Base-by-base conservation (phyloP, 1,139 yeast species). In the Diutina neorugosa region DNA sequence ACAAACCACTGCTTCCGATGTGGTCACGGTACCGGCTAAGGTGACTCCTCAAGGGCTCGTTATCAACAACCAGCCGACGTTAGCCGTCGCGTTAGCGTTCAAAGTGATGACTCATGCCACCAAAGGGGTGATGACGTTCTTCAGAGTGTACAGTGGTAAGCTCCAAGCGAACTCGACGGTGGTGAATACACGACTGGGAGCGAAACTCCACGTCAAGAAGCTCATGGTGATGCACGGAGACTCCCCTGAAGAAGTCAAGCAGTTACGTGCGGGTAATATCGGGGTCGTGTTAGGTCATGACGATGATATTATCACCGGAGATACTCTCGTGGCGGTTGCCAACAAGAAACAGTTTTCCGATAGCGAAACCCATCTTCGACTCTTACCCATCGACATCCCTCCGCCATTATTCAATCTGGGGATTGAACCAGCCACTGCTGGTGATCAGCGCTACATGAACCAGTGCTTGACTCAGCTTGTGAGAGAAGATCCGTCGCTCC, bases 361-460 rank as follows among this genome's bases (percentile, higher is more conserved):
- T 6, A 58, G 68, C n/a, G 82, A 84, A 55, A 55, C 73, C 25
- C 63, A 70, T 58, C 67, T 84, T 55, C 78, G 76, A 53, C 76
- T 91, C 51, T 76, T 85, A 56, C 96, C 97, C 0, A 90, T 93
- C 40, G 77, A 72, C 0, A 78, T 88, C 0, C 98, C 98, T 0
- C 96, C 96, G 0, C 96, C 98, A 0, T 94, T 93, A 9, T 93
- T 91, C 67, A 86, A 90, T 60, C 83, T 94, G 1, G 78, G 90
- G 0, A 77, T 93, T 47, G 95, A 88, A 57, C 98, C 98, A 0
- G 69, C 74, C 52, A 84, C 96, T 0, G 80, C 88, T 2, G 93
- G 96, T 2, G 97, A 91, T 61, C 80, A 78, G 54, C 70, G 88
- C 57, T 63, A 74, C 57, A 78, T 88, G 84, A 82, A 84, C 54